Percentiles rank a stretch among this genome's conserved stretches.
phyloP scores from a whole-genome alignment of 768 basidiomycete genomes.

The Dacryopinax primogenitus region DNA sequence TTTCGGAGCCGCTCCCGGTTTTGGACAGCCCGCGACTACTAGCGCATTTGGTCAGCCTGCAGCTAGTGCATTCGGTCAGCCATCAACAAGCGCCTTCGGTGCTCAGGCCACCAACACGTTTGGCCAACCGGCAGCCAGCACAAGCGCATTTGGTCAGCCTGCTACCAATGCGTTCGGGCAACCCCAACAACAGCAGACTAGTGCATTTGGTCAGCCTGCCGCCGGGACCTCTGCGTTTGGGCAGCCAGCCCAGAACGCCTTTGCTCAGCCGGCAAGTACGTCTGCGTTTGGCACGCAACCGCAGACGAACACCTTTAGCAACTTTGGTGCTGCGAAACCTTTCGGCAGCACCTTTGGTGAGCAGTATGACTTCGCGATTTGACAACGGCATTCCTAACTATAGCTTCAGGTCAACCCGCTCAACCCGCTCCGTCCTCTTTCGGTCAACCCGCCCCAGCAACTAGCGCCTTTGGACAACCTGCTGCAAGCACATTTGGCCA shows the following conservation, averaged over 20 bases:
- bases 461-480: conserved; percentile 35
- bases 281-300: no score
- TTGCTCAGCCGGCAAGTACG: neutral
- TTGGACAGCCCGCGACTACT: neutral
- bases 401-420: no score
- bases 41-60: conserved; percentile 22
- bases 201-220: conserved; percentile 14
- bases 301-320: no score
- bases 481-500: conserved; percentile 23
- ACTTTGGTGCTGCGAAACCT: no score
- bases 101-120: conserved; percentile 9
- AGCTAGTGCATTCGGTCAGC: conserved; percentile 15
- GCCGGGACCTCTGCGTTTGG: neutral
- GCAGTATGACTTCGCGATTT: no score
- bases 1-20: conserved; percentile 1
- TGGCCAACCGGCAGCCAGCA: neutral
- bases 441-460: conserved; percentile 18
- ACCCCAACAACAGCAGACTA: conserved; percentile 8
- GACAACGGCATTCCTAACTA: no score
- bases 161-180: conserved; percentile 17
- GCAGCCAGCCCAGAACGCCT: neutral
- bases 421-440: no score
- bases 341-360: no score
- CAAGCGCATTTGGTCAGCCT: neutral
- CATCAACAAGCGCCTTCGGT: conserved; percentile 34